These are phyloP conservation scores for Nidula niveotomentosa DNA, from an alignment of 1,284 basidiomycete species.

Conservation along the genomic window DNA sequence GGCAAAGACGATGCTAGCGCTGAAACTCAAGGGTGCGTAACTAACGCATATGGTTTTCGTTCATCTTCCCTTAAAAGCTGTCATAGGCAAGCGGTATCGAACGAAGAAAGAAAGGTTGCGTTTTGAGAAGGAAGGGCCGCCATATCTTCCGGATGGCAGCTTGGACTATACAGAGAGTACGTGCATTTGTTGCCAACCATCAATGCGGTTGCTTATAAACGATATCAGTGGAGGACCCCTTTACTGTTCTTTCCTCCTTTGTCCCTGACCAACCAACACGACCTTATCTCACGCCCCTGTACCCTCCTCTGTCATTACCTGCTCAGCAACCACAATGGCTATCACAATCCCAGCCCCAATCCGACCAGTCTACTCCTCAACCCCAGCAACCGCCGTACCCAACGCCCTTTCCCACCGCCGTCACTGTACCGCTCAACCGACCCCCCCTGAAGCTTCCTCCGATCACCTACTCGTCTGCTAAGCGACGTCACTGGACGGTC, in stretches of 20 bases:
- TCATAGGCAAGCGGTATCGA: slow-evolving; percentile 68
- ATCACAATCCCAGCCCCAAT: slow-evolving; percentile 16
- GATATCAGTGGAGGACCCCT: slow-evolving; percentile 72
- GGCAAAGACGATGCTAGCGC: slow-evolving; percentile 64
- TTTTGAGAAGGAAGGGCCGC: slow-evolving; percentile 72
- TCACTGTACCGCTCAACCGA: slow-evolving; percentile 13
- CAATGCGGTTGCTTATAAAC: slow-evolving; percentile 8
- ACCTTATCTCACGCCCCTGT: slow-evolving; percentile 58
- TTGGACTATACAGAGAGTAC: slow-evolving; percentile 70
- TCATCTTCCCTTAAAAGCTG: background rate
- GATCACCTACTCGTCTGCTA: background rate
- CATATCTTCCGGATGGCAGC: slow-evolving; percentile 66
- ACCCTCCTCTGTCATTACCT: slow-evolving; percentile 35
- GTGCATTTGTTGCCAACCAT: slow-evolving; percentile 21
- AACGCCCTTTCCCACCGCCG: slow-evolving; percentile 3
- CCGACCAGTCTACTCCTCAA: slow-evolving; percentile 19
- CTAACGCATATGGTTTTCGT: background rate
- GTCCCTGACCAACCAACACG: slow-evolving; percentile 54
- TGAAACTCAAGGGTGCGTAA: slow-evolving; percentile 67
- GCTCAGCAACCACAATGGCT: slow-evolving; percentile 11
- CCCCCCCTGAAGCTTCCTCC: slow-evolving; percentile 2
- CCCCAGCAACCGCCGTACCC: slow-evolving; percentile 12
- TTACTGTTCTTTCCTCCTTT: slow-evolving; percentile 60
- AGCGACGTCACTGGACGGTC: slow-evolving; percentile 42
- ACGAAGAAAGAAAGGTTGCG: slow-evolving; percentile 77